Evolutionary conservation across 2,329 filamentous ascomycete genomes (phyloP).

Genomic region (Aspergillus intermedius): DNA sequence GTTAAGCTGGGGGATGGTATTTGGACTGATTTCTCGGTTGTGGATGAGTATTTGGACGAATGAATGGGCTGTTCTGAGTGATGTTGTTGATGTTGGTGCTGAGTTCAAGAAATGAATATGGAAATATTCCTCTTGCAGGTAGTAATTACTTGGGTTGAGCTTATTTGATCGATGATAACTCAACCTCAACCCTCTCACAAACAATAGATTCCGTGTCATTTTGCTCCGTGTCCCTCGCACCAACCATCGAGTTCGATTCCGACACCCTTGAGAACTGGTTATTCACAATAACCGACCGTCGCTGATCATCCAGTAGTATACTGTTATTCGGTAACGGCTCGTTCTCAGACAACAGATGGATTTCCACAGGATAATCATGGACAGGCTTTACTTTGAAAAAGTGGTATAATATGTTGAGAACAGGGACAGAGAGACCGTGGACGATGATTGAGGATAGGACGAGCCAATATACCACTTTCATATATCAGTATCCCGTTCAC

Average conservation of each 20-base stretch:
- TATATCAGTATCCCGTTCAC: constrained; percentile 2
- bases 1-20: too few species aligned
- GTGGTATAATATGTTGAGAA: constrained; percentile 27
- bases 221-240: too few species aligned
- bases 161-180: too few species aligned
- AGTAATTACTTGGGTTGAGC: too few species aligned
- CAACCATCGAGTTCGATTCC: background rate
- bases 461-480: constrained; percentile 39
- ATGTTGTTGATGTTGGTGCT: too few species aligned
- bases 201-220: too few species aligned
- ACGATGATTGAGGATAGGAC: constrained; percentile 36
- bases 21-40: too few species aligned
- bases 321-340: constrained; percentile 32
- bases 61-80: too few species aligned
- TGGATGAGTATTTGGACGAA: too few species aligned
- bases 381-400: constrained; percentile 24
- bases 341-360: constrained; percentile 28
- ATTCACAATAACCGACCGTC: constrained; percentile 27
- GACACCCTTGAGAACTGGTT: constrained; percentile 26
- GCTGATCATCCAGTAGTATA: constrained; percentile 14
- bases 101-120: too few species aligned
- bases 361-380: constrained; percentile 27
- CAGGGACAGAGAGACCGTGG: constrained; percentile 35
- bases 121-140: too few species aligned
- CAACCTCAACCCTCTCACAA: too few species aligned